Evolutionary conservation across 2,329 filamentous ascomycete genomes (phyloP).

Genomic region (Exophiala bonariae): DNA sequence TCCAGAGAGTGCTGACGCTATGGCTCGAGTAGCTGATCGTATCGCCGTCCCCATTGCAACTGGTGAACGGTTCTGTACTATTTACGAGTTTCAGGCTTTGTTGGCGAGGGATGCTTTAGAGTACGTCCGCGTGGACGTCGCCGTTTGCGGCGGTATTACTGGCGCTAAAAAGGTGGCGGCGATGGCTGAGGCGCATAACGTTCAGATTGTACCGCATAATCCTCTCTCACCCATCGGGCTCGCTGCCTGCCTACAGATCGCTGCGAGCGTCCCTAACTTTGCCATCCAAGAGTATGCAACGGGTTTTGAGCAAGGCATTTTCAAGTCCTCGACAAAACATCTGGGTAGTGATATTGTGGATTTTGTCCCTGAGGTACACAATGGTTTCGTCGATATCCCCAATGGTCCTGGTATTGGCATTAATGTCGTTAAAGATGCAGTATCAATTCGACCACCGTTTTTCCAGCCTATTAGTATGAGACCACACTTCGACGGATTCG

Average conservation of each 20-base stretch:
- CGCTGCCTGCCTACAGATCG: slow-evolving; percentile 68
- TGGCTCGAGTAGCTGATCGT: slow-evolving; percentile 56
- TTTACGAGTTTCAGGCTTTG: slow-evolving; percentile 70
- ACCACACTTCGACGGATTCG: slow-evolving; percentile 13
- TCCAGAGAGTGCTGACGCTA: slow-evolving; percentile 63
- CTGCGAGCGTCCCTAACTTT: slow-evolving; percentile 59
- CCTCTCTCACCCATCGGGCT: slow-evolving; percentile 69
- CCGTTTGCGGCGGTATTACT: slow-evolving; percentile 67
- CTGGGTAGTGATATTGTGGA: slow-evolving; percentile 63
- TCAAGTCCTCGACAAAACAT: slow-evolving; percentile 43
- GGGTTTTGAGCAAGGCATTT: slow-evolving; percentile 50
- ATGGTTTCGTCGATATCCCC: slow-evolving; percentile 63
- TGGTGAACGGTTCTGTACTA: slow-evolving; percentile 66
- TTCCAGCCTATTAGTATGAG: slow-evolving; percentile 14
- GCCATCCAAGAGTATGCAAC: slow-evolving; percentile 72
- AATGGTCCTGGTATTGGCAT: slow-evolving; percentile 64
- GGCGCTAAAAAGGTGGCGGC: slow-evolving; percentile 65
- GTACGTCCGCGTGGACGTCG: slow-evolving; percentile 68
- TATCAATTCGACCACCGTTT: slow-evolving; percentile 9
- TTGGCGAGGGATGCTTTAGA: slow-evolving; percentile 65
- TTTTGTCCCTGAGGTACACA: slow-evolving; percentile 44
- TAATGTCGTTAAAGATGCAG: slow-evolving; percentile 64
- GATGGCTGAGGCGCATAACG: slow-evolving; percentile 70
- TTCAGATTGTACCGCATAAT: slow-evolving; percentile 68
- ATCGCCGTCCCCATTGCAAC: slow-evolving; percentile 66